Evolutionary conservation across 1,139 yeast genomes (phyloP), one percentile per base, ranked within the genome.

Genomic region (Nadsonia starkeyi-henricii): DNA sequence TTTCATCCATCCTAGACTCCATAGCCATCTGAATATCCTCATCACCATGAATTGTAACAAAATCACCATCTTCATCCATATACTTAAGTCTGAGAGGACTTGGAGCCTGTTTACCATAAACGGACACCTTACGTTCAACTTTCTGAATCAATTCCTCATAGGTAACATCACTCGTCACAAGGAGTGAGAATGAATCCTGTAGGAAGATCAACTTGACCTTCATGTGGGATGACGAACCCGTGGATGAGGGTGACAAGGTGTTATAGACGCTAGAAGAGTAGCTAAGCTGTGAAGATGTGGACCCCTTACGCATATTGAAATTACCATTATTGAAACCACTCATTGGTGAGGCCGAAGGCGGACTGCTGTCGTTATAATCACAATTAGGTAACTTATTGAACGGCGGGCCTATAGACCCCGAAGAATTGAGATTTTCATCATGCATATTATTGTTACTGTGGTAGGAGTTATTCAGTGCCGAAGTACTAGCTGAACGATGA

Each of bases 1-100:
- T 41, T 36, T 43, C 44, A 26, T 50, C 53, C 41, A 50, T 15
- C 21, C 45, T 45, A 13, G 42, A 50, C 44, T 69, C 73, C 45
- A 69, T 51, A 15, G 74, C 74, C 66, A 69, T 65, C 47, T 58
- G 63, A 46, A 70, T 61, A 62, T 91, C 89, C 50, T 89, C 97
- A 54, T 83, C 85, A 43, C 89, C 78, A 58, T 81, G 86, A 68
- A 91, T 78, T 48, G 85, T 80, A 46, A 91, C 95, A 63, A 79
- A 83, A 63, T 91, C 98, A 19, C 94, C 96, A 62, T 91, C 98
- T 64, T 91, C 98, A 65, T 91, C 98, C 62, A 80, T 81, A 61
- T 88, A 91, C 63, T 82, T 82, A 53, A 91, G 72, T 58, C 81
- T 75, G 42, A 74, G 61, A 41, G 68, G 72, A 45, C 65, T 62